A percentile compares a stretch with the other conserved stretches of the same genome.
These are phyloP conservation scores for Gautieria morchelliformis DNA, from an alignment of 768 basidiomycete species.

Conservation along the genomic window DNA sequence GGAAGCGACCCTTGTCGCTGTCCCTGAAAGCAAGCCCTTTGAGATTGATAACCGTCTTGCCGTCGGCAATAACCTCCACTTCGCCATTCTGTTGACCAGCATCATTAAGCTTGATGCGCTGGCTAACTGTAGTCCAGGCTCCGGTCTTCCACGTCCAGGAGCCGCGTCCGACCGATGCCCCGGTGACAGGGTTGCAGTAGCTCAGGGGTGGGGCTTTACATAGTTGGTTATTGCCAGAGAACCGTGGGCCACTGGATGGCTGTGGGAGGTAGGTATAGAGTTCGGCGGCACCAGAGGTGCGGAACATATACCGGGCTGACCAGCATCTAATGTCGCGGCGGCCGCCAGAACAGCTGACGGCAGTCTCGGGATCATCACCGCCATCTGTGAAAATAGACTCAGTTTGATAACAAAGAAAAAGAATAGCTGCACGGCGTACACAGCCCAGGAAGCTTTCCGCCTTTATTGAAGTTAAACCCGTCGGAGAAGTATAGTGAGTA, in stretches of 20 bases:
- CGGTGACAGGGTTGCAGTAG: background rate
- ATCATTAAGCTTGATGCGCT: conserved; percentile 20
- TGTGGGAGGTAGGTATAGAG: conserved; percentile 34
- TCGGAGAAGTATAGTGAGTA: conserved; percentile 74
- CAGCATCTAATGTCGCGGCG: conserved; percentile 66
- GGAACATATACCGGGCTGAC: conserved; percentile 42
- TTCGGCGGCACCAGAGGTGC: conserved; percentile 52
- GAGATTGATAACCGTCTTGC: conserved; percentile 12
- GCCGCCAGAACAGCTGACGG: conserved; percentile 59
- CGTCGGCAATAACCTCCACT: conserved; percentile 19
- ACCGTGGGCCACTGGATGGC: conserved; percentile 10
- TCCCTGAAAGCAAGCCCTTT: conserved; percentile 9
- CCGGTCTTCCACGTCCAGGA: conserved; percentile 16
- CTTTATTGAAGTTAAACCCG: conserved; percentile 70
- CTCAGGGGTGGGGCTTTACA: conserved; percentile 29
- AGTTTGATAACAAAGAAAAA: background rate
- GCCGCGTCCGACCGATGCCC: conserved; percentile 13
- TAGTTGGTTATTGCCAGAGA: conserved; percentile 31
- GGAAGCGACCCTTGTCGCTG: conserved; percentile 3
- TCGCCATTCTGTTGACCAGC: conserved; percentile 19
- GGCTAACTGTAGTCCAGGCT: conserved; percentile 18
- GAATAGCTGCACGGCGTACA: conserved; percentile 20
- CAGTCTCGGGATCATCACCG: conserved; percentile 28
- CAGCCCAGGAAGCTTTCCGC: conserved; percentile 78
- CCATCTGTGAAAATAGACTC: conserved; percentile 27